These are phyloP conservation scores for Solanum corneliomulleri DNA, from an alignment of 257 asterid genomes.

Conservation along the genomic window DNA sequence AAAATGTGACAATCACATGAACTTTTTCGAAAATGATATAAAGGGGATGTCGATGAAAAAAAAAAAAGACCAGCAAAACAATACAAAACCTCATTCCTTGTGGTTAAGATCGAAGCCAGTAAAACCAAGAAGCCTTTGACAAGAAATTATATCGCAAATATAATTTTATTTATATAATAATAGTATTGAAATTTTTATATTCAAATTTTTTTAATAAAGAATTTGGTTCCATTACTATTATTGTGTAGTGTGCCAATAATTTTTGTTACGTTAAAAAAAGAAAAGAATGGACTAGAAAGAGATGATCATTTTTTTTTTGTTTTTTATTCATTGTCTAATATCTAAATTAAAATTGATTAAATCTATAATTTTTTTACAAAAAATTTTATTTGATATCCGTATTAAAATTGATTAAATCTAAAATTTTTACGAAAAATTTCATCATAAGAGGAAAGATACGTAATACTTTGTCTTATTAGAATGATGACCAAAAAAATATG, in stretches of 20 bases:
- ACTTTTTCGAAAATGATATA: not conserved
- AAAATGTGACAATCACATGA: not conserved
- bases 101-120: not conserved
- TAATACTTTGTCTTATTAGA: not conserved
- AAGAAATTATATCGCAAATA: accelerated
- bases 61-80: not conserved
- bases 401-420: too few relatives aligned
- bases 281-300: not conserved
- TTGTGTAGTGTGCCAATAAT: not conserved
- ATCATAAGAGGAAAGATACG: too few relatives aligned
- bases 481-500: not conserved
- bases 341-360: not conserved
- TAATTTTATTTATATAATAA: not conserved
- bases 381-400: too few relatives aligned
- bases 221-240: not conserved
- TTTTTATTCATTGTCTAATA: accelerated
- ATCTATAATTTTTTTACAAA: too few relatives aligned
- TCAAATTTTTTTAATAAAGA: accelerated
- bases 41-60: not conserved
- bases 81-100: not conserved
- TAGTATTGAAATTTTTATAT: too few relatives aligned
- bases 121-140: accelerated
- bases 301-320: accelerated
- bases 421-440: accelerated
- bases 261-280: not conserved